Conservation (phyloP, 805 yeast species). For the Suhomyces sp. region DNA sequence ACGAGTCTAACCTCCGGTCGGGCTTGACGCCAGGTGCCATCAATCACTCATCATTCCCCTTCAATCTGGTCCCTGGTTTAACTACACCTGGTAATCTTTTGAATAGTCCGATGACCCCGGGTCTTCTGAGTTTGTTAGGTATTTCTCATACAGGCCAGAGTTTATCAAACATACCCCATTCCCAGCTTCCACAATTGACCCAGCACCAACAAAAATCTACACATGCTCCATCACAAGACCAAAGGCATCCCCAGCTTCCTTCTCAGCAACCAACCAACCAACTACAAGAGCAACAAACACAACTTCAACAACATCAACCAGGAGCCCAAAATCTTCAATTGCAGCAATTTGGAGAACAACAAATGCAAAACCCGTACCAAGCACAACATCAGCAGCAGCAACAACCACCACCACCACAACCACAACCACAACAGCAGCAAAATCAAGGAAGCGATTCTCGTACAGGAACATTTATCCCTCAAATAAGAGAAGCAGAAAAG, state of each 20-base stretch:
- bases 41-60: slow-evolving; percentile 33
- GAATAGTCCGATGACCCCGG: slow-evolving; percentile 51
- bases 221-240: background rate
- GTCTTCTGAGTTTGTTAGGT: slow-evolving; percentile 41
- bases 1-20: slow-evolving; percentile 67
- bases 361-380: slow-evolving; percentile 14
- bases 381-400: slow-evolving; percentile 11
- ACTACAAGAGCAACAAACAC: slow-evolving; percentile 5
- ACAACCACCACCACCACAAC: slow-evolving; percentile 6
- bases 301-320: slow-evolving; percentile 2
- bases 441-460: background rate
- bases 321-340: slow-evolving; percentile 4
- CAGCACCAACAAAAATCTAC: slow-evolving; percentile 8
- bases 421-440: slow-evolving; percentile 9
- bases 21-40: slow-evolving; percentile 66
- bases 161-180: too few species aligned
- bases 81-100: slow-evolving; percentile 40
- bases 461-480: background rate
- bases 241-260: slow-evolving; percentile 4
- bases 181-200: slow-evolving; percentile 10
- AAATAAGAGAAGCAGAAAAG: slow-evolving; percentile 7
- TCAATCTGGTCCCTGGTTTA: slow-evolving; percentile 38
- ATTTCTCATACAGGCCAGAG: slow-evolving; percentile 18
- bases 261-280: slow-evolving; percentile 10
- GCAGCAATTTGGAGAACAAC: slow-evolving; percentile 9